Evolutionary conservation across 192 early-diverging fungal genomes (phyloP), one percentile per base, ranked within the genome.

Genomic region (Phlyctochytrium bullatum): DNA sequence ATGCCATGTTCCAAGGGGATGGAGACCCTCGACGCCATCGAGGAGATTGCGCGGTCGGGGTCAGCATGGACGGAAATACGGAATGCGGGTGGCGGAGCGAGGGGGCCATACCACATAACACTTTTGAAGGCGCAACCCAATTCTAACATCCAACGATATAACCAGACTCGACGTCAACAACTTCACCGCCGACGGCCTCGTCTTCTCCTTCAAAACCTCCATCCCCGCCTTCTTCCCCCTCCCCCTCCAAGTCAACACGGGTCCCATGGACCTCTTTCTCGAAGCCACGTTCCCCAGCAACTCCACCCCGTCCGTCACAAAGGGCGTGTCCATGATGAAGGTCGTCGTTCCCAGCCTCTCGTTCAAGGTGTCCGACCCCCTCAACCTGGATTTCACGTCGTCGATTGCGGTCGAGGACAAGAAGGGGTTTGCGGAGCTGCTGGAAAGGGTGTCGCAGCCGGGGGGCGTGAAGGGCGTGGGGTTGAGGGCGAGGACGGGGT

Each of bases 161-260:
- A 6, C 6, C 54, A 57, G 54, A 57, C 16, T 57, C 14, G 54
- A 57, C 54, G 27, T 57, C 27, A 10, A 20, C 20, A 24, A 10
- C 12, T 57, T 57, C 54, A 24, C 54, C 4, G 4, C 54, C 27
- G 25, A 10, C 54, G 54, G 20, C 10, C 12, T 57, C 54, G 6
- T 10, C 4, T 57, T 24, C 27, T 28, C 16, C 25, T 57, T 57
- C 54, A 57, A 57, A 25, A 10, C 54, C 12, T 20, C 16, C 54
- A 10, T 57, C 16, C 54, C 54, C 27, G 4, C 54, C 54, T 57
- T 57, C 54, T 57, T 57, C 54, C 54, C 54, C 6, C 27, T 57
- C 12, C 54, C 54, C 54, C 16, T 57, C 27, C 25, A 28, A 6
- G 54, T 57, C 27, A 57, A 10, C 10, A 57, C 54, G 12, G 14